These are phyloP conservation scores for Leccinum boreale DNA, from an alignment of 768 basidiomycete species.

Conservation along the genomic window DNA sequence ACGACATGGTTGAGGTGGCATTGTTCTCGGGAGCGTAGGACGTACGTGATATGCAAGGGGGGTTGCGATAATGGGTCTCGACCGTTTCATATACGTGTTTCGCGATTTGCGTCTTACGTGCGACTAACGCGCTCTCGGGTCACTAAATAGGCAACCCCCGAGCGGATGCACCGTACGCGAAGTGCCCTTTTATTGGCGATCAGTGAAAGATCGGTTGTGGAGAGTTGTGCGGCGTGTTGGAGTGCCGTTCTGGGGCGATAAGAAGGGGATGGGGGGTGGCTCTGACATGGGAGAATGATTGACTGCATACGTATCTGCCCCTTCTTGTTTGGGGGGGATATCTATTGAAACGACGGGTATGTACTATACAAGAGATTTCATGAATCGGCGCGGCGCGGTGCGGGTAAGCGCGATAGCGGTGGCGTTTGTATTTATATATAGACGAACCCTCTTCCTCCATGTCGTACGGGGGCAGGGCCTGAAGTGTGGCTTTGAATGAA, in stretches of 20 bases:
- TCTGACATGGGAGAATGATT: neutral
- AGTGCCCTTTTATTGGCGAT: conserved; percentile 45
- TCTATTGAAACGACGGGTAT: neutral
- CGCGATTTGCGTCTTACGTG: conserved; percentile 2
- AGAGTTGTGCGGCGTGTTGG: conserved; percentile 50
- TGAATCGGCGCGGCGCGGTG: conserved; percentile 3
- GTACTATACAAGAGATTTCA: neutral
- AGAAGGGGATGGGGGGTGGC: neutral
- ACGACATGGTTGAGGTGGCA: neutral
- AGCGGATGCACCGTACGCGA: conserved; percentile 38
- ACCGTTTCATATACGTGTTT: conserved; percentile 3
- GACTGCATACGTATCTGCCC: neutral
- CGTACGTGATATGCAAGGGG: conserved; percentile 1
- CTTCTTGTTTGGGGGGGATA: neutral
- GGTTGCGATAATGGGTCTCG: neutral
- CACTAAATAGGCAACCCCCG: conserved; percentile 36
- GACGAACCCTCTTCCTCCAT: neutral
- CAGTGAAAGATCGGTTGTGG: conserved; percentile 50
- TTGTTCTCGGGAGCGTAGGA: conserved; percentile 15
- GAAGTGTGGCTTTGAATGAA: neutral
- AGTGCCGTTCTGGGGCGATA: conserved; percentile 18
- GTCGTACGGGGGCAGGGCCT: neutral
- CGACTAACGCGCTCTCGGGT: conserved; percentile 7
- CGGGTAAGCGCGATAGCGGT: conserved; percentile 3
- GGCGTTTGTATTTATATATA: neutral